Evolutionary conservation across 176 grass and related monocot species (phyloP).

Genomic region (Chrysopogon serrulatus): DNA sequence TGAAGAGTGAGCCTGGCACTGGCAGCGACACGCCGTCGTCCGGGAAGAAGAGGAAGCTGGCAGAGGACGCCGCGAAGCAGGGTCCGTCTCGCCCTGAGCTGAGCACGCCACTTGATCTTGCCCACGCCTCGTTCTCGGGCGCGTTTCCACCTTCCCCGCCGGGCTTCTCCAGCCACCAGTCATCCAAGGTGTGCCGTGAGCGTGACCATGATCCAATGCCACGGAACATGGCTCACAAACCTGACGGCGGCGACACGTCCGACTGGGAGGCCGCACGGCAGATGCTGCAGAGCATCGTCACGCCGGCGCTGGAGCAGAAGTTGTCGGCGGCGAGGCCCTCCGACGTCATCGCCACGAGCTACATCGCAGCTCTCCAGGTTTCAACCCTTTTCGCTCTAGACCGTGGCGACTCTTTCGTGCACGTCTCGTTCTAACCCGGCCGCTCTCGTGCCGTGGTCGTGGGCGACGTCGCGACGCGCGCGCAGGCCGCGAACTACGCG

Average conservation of each 20-base stretch:
- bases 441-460: not conserved
- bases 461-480: not conserved
- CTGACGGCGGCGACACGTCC: not conserved
- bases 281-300: constrained; percentile 10
- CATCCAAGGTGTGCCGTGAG: too few relatives aligned
- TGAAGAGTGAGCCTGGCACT: constrained; percentile 1
- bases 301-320: not conserved
- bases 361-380: not conserved
- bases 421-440: not conserved
- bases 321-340: constrained; percentile 7
- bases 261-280: not conserved
- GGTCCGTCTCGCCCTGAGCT: not conserved
- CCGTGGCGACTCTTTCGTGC: not conserved
- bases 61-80: not conserved
- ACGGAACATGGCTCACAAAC: too few relatives aligned
- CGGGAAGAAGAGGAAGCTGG: constrained; percentile 16
- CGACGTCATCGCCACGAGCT: not conserved
- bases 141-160: not conserved
- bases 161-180: too few relatives aligned
- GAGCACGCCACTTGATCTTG: not conserved
- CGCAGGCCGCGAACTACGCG: constrained; percentile 15
- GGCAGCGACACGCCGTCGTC: not conserved
- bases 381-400: not conserved
- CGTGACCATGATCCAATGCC: too few relatives aligned
- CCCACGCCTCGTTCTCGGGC: not conserved